phyloP scores from a whole-genome alignment of 1,284 basidiomycete genomes.

The Schizophyllum commune region DNA sequence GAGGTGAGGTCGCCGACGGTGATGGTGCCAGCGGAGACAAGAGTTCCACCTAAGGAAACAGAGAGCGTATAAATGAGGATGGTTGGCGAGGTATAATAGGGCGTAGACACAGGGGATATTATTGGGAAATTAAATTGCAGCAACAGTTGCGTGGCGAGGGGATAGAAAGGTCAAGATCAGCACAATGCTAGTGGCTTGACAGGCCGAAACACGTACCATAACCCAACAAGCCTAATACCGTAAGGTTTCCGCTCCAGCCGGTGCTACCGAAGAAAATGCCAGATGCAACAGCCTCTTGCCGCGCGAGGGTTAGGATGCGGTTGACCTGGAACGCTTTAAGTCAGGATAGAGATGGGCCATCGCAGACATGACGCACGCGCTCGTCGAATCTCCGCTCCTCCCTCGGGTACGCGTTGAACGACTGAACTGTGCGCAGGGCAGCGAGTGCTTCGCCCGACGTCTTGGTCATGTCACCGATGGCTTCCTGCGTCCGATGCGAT shows the following conservation, averaged over 20 bases:
- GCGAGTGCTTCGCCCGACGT: slow-evolving; percentile 87
- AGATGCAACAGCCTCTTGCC: slow-evolving; percentile 84
- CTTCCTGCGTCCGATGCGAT: slow-evolving; percentile 89
- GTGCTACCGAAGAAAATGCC: slow-evolving; percentile 92
- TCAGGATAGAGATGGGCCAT: no score
- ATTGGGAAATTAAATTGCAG: no score
- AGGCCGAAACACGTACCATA: slow-evolving; percentile 52
- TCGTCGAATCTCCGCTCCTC: slow-evolving; percentile 69
- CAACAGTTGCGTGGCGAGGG: neutral
- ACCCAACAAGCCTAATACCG: slow-evolving; percentile 81
- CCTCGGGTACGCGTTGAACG: slow-evolving; percentile 73
- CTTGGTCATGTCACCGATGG: slow-evolving; percentile 92
- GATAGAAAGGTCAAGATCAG: neutral
- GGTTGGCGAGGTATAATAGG: neutral
- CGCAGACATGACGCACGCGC: slow-evolving; percentile 39
- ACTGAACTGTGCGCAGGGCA: slow-evolving; percentile 91
- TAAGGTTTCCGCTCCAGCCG: slow-evolving; percentile 93
- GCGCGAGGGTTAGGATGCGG: slow-evolving; percentile 62
- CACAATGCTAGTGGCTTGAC: neutral
- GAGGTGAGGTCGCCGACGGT: slow-evolving; percentile 89
- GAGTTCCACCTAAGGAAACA: slow-evolving; percentile 61
- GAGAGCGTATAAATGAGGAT: neutral
- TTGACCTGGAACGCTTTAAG: no score
- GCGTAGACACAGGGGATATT: neutral
- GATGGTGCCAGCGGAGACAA: slow-evolving; percentile 84